phyloP scores from a whole-genome alignment of 371 early-diverging fungal genomes.

The Mortierella sp. region DNA sequence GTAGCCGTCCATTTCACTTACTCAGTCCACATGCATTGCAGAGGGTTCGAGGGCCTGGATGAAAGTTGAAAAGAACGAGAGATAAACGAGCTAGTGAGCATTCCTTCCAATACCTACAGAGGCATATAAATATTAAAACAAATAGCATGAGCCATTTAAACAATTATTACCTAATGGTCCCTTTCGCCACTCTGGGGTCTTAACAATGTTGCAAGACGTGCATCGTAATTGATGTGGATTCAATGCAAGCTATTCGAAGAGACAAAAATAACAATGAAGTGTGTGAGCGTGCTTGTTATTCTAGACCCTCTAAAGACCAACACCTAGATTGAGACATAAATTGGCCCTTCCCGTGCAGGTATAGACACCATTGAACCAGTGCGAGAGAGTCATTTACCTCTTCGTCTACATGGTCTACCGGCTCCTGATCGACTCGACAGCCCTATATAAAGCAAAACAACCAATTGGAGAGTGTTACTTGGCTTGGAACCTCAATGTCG shows the following conservation, averaged over 20 bases:
- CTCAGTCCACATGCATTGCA: slow-evolving; percentile 77
- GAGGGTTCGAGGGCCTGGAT: slow-evolving; percentile 66
- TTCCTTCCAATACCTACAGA: background rate
- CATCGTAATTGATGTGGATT: slow-evolving; percentile 60
- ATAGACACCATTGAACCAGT: background rate
- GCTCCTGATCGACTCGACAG: slow-evolving; percentile 48
- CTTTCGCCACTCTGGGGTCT: slow-evolving; percentile 77
- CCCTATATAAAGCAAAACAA: slow-evolving; percentile 27
- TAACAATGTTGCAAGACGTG: slow-evolving; percentile 72
- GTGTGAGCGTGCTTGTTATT: background rate
- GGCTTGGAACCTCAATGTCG: background rate
- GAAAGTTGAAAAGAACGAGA: background rate
- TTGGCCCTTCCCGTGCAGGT: background rate
- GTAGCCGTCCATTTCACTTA: slow-evolving; percentile 40
- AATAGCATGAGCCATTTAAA: background rate
- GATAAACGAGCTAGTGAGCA: background rate
- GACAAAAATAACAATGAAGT: background rate
- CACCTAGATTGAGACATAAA: background rate
- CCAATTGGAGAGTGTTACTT: background rate
- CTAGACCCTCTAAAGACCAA: background rate
- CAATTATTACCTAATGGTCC: slow-evolving; percentile 66
- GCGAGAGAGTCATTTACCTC: background rate
- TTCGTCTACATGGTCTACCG: slow-evolving; percentile 31
- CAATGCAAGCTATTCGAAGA: slow-evolving; percentile 11
- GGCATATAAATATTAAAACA: background rate